These are phyloP conservation scores for Rickenella mellea DNA, from an alignment of 768 basidiomycete genomes.

Conservation along the genomic window DNA sequence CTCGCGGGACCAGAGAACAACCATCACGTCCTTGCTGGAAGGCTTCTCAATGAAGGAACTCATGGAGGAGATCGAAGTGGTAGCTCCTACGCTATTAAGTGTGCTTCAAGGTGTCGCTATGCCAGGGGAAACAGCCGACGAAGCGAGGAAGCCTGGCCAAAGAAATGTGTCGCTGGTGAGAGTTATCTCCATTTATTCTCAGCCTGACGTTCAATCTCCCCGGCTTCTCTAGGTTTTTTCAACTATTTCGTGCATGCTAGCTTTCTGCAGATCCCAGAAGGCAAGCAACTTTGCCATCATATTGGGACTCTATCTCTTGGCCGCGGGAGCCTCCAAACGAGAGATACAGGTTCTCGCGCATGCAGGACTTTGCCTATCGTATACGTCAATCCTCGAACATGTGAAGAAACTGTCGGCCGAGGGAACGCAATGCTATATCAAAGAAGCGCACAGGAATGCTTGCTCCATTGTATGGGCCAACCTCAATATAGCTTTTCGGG, in stretches of 20 bases:
- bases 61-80: too few relatives aligned
- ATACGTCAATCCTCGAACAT: conserved; percentile 2
- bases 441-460: background rate
- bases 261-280: conserved; percentile 7
- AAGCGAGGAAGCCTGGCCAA: too few relatives aligned
- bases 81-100: too few relatives aligned
- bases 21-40: too few relatives aligned
- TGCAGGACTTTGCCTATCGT: conserved; percentile 8
- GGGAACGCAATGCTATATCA: background rate
- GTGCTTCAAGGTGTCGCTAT: too few relatives aligned
- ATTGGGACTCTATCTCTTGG: conserved; percentile 10
- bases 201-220: too few relatives aligned
- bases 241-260: conserved; percentile 9
- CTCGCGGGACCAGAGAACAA: too few relatives aligned
- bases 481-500: background rate
- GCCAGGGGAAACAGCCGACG: too few relatives aligned
- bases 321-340: conserved; percentile 7
- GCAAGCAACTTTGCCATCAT: conserved; percentile 10
- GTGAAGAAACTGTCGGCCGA: conserved; percentile 5
- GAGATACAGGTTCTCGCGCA: conserved; percentile 10
- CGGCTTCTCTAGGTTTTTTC: conserved; percentile 8
- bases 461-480: conserved; percentile 1
- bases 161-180: too few relatives aligned
- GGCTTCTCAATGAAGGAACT: too few relatives aligned
- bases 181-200: too few relatives aligned